Base-by-base conservation (phyloP, 768 basidiomycete species). In the Tephrocybe sp. region DNA sequence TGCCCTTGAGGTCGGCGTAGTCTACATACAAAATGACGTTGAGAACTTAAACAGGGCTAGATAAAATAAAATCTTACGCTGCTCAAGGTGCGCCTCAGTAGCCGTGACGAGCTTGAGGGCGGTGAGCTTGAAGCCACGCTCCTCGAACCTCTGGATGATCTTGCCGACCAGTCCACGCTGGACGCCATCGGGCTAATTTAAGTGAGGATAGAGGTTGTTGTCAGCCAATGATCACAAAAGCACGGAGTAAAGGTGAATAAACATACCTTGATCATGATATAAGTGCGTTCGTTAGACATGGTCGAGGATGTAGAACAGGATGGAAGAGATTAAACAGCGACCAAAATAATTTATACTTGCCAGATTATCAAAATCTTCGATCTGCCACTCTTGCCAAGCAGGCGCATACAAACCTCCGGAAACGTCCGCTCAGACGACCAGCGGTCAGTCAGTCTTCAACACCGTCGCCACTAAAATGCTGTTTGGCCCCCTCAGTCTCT, bases 231-330 rank as follows among this genome's bases (percentile, higher is more conserved):
- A n/a, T n/a, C n/a, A n/a, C n/a, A n/a, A n/a, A n/a, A 15, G 45
- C 8, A 10, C 4, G 15, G 34, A 36, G 15, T 36, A 36, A 36
- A 17, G 24, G 64, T 41, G 48, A 86, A n/a, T n/a, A n/a, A n/a
- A n/a, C n/a, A n/a, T n/a, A n/a, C 92, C 93, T 98, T 99, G 87
- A 98, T 83, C 96, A 98, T 98, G 80, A 98, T 98, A 79, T 96
- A 98, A 72, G 95, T 96, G 72, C 92, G 93, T 70, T 98, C 63
- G 68, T 73, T 71, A 61, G 90, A 86, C 88, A 88, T 89, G 48
- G 34, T 68, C 70, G 65, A 45, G 56, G 66, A 61, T 60, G 58
- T 55, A 60, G 60, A 58, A 47, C 54, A 58, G 52, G 53, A 52
- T 46, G 48, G 47, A 50, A 54, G 50, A 56, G 60, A 61, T 62